Evolutionary conservation across 2,329 filamentous ascomycete species (phyloP), one percentile per base, ranked within the genome.

Genomic region (Cytospora schulzeri): DNA sequence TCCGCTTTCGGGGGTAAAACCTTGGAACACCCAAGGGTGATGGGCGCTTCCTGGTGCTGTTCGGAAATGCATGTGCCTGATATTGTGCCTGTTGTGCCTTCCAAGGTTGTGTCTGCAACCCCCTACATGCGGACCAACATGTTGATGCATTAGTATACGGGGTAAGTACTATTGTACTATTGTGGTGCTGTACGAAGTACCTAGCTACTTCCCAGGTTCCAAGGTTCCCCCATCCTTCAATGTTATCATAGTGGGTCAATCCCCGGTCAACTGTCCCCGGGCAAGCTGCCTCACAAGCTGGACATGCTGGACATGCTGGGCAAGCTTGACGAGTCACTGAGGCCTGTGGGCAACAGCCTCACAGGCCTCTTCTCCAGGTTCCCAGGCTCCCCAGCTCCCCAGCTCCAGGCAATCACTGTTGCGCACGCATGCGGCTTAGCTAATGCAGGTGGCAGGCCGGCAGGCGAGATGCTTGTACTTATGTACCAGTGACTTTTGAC

Each of bases 401-500:
- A 19, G 12, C 45, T 48, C 45, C 45, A 48, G 45, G 45, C 45
- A 48, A 48, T 22, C 45, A 48, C 45, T 24, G 45, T 12, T 48
- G 45, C 45, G 45, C 45, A 48, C n/a, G 45, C 45, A 48, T 48
- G 45, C 45, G 22, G 45, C 45, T 48, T 48, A 29, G n/a, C 59
- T 22, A 26, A n/a, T 19, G 59, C 51, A 31, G n/a, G n/a, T 15
- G 19, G 51, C 50, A 7, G 12, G 50, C 26, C 17, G 41, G 48
- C 58, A 45, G 26, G 60, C 28, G 24, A 22, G 41, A 11, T 4
- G 9, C n/a, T n/a, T n/a, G 38, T 45, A 45, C 38, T 22, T 24
- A 55, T 54, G 56, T 64, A 64, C 50, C 24, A 54, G 62, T 38
- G 56, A 64, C 62, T 48, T 55, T 56, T 62, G 60, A 38, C 52